Percentiles rank a stretch among this genome's conserved stretches.
These are phyloP conservation scores for Lentinula guzmanii DNA, from an alignment of 768 basidiomycete genomes.

Conservation along the genomic window DNA sequence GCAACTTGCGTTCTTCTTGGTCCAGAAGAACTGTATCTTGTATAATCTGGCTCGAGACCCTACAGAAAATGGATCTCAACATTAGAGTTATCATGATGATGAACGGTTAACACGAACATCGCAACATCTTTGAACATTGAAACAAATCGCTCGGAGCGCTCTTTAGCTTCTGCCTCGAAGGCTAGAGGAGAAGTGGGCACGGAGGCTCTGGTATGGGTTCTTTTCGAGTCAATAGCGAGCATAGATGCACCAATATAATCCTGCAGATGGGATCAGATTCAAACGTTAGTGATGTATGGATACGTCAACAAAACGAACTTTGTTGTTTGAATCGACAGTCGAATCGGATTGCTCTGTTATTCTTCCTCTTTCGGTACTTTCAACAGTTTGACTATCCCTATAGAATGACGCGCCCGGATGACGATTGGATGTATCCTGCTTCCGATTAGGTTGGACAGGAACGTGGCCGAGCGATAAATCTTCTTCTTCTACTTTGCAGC, in stretches of 20 bases:
- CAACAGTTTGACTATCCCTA: not conserved
- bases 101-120: not conserved
- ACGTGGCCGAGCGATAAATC: not conserved
- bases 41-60: constrained; percentile 40
- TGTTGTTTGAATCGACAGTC: not conserved
- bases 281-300: not conserved
- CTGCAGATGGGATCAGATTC: not conserved
- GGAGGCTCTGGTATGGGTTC: not conserved
- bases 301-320: not conserved
- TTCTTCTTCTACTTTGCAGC: constrained; percentile 21
- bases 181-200: not conserved
- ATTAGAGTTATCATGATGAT: not conserved
- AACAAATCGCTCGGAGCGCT: constrained; percentile 12
- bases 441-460: not conserved
- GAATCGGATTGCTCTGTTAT: not conserved
- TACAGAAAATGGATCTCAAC: constrained; percentile 11
- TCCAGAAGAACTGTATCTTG: constrained; percentile 35
- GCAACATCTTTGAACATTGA: constrained; percentile 9
- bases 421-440: not conserved
- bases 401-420: not conserved
- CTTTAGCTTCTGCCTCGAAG: not conserved
- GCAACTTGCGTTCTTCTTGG: constrained; percentile 39
- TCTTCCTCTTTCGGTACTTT: not conserved
- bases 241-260: not conserved
- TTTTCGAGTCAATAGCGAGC: not conserved